These are phyloP conservation scores for Paraurostyla sp. DNA, from an alignment of 73 alveolate genomes.

Conservation along the genomic window DNA sequence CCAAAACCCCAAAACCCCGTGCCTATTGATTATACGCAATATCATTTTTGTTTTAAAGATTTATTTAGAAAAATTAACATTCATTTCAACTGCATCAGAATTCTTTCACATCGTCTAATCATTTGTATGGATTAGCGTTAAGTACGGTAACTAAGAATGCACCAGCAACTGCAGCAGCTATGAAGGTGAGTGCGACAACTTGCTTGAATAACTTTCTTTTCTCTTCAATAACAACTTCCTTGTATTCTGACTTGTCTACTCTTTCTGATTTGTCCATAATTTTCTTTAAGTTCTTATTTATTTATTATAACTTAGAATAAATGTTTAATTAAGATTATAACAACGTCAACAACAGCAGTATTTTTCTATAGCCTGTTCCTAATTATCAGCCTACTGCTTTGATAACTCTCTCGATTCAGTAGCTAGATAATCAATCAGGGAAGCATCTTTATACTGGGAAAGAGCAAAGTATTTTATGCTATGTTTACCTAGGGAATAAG, in stretches of 20 bases:
- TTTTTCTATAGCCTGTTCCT: no score
- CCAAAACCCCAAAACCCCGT: no score
- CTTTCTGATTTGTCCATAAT: constrained; percentile 11
- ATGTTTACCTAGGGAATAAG: constrained; percentile 3
- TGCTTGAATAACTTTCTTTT: constrained; percentile 36
- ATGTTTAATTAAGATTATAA: no score
- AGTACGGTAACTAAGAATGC: constrained; percentile 5
- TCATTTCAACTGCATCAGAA: no score
- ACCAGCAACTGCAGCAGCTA: constrained; percentile 34
- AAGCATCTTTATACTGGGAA: background rate
- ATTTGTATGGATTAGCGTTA: constrained; percentile 39
- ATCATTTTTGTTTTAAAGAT: no score
- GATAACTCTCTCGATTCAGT: no score
- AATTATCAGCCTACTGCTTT: no score
- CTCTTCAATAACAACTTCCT: constrained; percentile 36
- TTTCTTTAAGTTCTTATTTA: background rate
- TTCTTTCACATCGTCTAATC: no score
- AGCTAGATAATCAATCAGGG: no score
- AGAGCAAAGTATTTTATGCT: background rate
- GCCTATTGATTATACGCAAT: no score
- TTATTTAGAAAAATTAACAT: no score
- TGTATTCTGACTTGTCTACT: constrained; percentile 52
- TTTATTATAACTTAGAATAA: background rate
- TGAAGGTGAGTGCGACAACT: constrained; percentile 16
- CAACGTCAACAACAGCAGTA: no score